These are phyloP conservation scores for Suillus subalutaceus DNA, from an alignment of 768 basidiomycete genomes.

Conservation along the genomic window DNA sequence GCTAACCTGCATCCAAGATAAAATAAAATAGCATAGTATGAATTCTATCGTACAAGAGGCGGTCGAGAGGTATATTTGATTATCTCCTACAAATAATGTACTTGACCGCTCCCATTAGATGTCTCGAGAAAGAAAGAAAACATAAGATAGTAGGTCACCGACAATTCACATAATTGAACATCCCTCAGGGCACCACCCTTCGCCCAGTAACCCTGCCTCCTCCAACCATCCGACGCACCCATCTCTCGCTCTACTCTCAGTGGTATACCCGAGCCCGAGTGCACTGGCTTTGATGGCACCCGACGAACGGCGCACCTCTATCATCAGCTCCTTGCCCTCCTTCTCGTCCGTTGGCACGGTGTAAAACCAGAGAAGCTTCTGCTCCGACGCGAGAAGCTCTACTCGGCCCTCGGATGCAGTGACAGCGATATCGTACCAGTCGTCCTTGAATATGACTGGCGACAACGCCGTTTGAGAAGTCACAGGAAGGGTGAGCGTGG, in stretches of 20 bases:
- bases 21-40: neutral
- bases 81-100: neutral
- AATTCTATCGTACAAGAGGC: slow-evolving; percentile 1
- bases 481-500: slow-evolving; percentile 21
- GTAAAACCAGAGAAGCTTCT: slow-evolving; percentile 57
- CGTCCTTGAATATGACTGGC: slow-evolving; percentile 19
- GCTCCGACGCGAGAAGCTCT: slow-evolving; percentile 49
- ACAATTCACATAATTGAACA: slow-evolving; percentile 27
- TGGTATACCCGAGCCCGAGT: neutral
- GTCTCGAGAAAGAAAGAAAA: neutral
- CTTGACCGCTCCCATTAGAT: neutral
- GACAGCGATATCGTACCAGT: slow-evolving; percentile 44
- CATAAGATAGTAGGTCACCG: too few species aligned
- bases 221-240: slow-evolving; percentile 13
- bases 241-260: slow-evolving; percentile 4
- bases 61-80: neutral
- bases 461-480: slow-evolving; percentile 7
- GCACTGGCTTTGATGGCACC: slow-evolving; percentile 38
- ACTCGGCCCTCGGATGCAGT: slow-evolving; percentile 49
- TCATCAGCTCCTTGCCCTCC: slow-evolving; percentile 34
- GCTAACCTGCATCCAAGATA: neutral
- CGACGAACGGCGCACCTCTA: slow-evolving; percentile 44
- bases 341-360: slow-evolving; percentile 31
- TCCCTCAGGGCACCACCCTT: slow-evolving; percentile 16
- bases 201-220: slow-evolving; percentile 12